Evolutionary conservation across 2,329 filamentous ascomycete genomes (phyloP).

Genomic region (Nigrospora osmanthi): DNA sequence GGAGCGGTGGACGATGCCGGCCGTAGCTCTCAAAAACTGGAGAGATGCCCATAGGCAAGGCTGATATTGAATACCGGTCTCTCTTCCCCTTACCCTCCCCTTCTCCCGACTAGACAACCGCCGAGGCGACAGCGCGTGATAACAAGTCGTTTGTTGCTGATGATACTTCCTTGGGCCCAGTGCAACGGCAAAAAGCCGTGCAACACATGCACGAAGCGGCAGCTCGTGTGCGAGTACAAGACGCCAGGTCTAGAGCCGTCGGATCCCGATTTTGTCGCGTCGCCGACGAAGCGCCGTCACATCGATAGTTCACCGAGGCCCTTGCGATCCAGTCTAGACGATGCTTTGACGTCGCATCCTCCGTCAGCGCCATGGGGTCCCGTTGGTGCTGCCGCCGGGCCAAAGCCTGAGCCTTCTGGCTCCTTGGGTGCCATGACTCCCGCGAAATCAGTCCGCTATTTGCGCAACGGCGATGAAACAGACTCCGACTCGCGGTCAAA

Average conservation of each 20-base stretch:
- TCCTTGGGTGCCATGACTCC: not conserved
- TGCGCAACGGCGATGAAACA: constrained; percentile 12
- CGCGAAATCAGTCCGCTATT: constrained; percentile 4
- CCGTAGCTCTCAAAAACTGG: no score
- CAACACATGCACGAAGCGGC: constrained; percentile 48
- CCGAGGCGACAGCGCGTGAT: not conserved
- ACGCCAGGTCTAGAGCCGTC: constrained; percentile 19
- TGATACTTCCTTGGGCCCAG: constrained; percentile 22
- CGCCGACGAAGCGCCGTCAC: constrained; percentile 27
- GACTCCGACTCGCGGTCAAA: constrained; percentile 24
- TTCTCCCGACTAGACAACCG: no score
- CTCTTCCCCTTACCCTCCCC: no score
- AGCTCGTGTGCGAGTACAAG: constrained; percentile 35
- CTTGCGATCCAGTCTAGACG: not conserved
- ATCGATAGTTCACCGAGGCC: constrained; percentile 16
- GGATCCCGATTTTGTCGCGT: constrained; percentile 21
- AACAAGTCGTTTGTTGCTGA: constrained; percentile 1
- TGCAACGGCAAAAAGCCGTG: constrained; percentile 53
- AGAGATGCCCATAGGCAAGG: no score
- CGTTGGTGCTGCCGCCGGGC: no score
- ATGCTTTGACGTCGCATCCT: not conserved
- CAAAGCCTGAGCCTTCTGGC: no score
- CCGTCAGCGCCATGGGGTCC: no score
- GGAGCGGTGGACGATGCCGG: no score
- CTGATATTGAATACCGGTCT: no score